Evolutionary conservation across 129 eudicot genomes (phyloP), one percentile per base, ranked within the genome.

Genomic region (Escallonia herrerae): DNA sequence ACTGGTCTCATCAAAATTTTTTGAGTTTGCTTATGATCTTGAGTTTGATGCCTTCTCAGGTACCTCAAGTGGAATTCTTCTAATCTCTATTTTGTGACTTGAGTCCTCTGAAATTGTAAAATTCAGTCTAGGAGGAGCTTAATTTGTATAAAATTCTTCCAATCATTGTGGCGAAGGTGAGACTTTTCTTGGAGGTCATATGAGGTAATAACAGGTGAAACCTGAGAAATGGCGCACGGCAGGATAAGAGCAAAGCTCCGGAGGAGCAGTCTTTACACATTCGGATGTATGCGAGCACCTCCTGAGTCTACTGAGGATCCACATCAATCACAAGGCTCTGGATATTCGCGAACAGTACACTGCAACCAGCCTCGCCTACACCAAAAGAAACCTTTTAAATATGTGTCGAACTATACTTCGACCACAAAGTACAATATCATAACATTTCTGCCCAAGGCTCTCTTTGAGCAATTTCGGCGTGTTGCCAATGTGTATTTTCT

Each of bases 401-500:
- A 94, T 61, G 72, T 83, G 72, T 59, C 86, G 4, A 94, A 94
- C 68, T 86, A 94, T 72, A 94, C 86, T 61, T 89, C 99, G 3
- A 94, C 99, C 69, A 94, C 99, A 37, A 94, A 94, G 74, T 94
- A 94, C 72, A 94, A 94, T 40, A 44, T 94, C 49, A 55, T 86
- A 15, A 86, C 97, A 0, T 94, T 89, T 71, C 76, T 94, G 60
- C 99, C 99, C 4, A 94, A 89, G 74, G 99, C 97, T 53, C 80
- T 82, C 3, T 94, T 94, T 68, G 99, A 94, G 81, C 99, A 94
- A 77, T 94, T 94, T 55, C 81, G 96, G 15, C 99, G 99, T 45
- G 99, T 90, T 40, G 99, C 99, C 47, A 94, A 94, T 66, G 75
- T 94, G 63, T 94, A 94, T 65, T 94, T 94, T 66, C 95, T 94